Base-by-base conservation (phyloP, 129 eudicot species). In the Pittosporum tobira region DNA sequence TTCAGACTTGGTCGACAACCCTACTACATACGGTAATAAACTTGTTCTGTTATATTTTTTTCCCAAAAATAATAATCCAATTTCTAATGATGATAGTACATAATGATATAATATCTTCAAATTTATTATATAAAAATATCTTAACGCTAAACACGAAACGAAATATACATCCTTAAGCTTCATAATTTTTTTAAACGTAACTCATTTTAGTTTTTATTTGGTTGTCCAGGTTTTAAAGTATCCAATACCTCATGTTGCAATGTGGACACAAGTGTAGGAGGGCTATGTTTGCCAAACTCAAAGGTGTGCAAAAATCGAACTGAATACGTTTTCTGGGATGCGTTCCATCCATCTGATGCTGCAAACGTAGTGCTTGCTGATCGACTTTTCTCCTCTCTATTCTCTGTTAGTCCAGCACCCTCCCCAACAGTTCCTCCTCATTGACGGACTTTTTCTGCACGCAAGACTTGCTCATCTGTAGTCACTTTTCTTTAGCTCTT, bases 261-360 rank as follows among this genome's bases (percentile, higher is more conserved):
- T 22, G 95, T 85, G 36, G 93, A 85, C 65, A 82, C 86, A 7
- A 59, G 62, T 30, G 31, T 89, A 19, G 97, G 95, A 67, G 97
- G 97, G 46, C 69, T 89, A 29, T 89, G 97, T 65, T 57, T 82
- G 67, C 88, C 97, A 0, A 79, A 82, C 83, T 82, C 97, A n/a
- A 73, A 75, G 24, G 30, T 89, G 57, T 89, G 97, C 68, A 61
- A 47, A 1, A 77, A 89, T 45, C 75, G 88, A 0, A 68, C 42
- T 0, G 97, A 89, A 10, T 89, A 82, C 7, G 95, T 89, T 7
- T 89, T 89, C 48, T 89, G 95, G 95, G 97, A 89, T 27, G 95
- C 95, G 0, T 89, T 85, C 59, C 97, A 89, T 68, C 97, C 97
- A 1, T 77, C 95, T 0, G 97, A 89, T 75, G 95, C 97, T 26